phyloP scores from a whole-genome alignment of 2,329 filamentous ascomycete genomes.

The Apiospora sp. region DNA sequence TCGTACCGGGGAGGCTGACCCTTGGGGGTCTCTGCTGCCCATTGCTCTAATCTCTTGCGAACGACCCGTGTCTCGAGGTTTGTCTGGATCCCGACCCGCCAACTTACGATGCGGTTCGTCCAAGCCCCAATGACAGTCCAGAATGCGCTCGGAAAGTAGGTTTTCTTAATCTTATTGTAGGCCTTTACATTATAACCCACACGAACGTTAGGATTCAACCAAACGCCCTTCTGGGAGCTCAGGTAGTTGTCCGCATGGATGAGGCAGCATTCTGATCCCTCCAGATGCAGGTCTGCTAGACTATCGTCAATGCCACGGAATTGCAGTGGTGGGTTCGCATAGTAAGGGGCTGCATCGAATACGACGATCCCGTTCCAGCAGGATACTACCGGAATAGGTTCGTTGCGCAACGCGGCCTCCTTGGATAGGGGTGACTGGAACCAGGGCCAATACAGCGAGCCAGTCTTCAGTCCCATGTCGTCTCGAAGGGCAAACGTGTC shows the following conservation, averaged over 20 bases:
- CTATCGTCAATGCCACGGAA: conserved; percentile 71
- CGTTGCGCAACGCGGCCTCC: conserved; percentile 55
- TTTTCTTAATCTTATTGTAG: conserved; percentile 46
- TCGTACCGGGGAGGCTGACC: conserved; percentile 46
- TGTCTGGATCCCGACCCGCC: conserved; percentile 44
- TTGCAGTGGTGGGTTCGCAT: conserved; percentile 51
- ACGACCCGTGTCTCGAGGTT: conserved; percentile 49
- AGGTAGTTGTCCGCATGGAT: conserved; percentile 65
- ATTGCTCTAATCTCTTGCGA: conserved; percentile 49
- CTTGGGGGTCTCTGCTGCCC: conserved; percentile 45
- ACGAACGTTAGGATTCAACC: conserved; percentile 62
- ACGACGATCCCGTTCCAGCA: conserved; percentile 73
- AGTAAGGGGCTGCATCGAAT: conserved; percentile 56
- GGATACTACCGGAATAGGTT: conserved; percentile 65
- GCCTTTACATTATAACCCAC: conserved; percentile 58
- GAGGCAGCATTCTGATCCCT: conserved; percentile 70
- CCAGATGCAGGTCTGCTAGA: conserved; percentile 60
- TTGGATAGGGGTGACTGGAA: conserved; percentile 55
- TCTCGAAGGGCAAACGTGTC: conserved; percentile 70
- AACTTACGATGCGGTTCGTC: conserved; percentile 43
- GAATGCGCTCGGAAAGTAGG: conserved; percentile 52
- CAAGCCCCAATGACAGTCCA: conserved; percentile 53
- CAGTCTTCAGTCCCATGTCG: conserved; percentile 57
- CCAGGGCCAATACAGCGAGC: conserved; percentile 66
- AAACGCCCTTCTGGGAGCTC: conserved; percentile 53